These are phyloP conservation scores for Elasticomyces elasticus DNA, from an alignment of 495 filamentous ascomycete species.

Conservation along the genomic window DNA sequence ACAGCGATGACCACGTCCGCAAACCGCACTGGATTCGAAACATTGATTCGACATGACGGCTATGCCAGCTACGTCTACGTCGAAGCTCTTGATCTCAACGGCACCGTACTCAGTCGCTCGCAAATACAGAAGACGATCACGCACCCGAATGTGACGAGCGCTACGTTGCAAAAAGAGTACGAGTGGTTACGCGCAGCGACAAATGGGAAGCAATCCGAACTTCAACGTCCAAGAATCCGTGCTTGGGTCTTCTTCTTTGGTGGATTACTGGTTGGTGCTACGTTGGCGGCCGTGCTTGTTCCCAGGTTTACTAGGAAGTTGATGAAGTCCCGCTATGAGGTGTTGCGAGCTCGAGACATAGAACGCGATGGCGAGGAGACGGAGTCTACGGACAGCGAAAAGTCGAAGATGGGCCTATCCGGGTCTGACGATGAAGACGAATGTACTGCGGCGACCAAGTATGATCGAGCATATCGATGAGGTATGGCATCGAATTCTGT, in stretches of 20 bases:
- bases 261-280: neutral
- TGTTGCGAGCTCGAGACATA: neutral
- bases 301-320: neutral
- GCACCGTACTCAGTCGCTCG: neutral
- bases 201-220: neutral
- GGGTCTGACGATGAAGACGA: neutral
- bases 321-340: neutral
- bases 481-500: neutral
- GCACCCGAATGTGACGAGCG: neutral
- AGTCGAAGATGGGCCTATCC: neutral
- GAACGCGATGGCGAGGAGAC: neutral
- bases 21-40: conserved; percentile 7
- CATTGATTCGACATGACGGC: neutral
- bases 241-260: neutral
- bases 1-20: neutral
- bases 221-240: neutral
- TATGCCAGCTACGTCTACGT: conserved; percentile 8
- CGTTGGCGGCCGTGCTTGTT: neutral
- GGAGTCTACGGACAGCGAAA: neutral
- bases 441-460: neutral
- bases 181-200: conserved; percentile 1
- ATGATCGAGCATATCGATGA: neutral
- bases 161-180: neutral
- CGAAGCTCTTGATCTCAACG: conserved; percentile 6
- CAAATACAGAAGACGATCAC: neutral